These are phyloP conservation scores for Sclerotinia glacialis DNA, from an alignment of 2,329 filamentous ascomycete species.

Conservation along the genomic window DNA sequence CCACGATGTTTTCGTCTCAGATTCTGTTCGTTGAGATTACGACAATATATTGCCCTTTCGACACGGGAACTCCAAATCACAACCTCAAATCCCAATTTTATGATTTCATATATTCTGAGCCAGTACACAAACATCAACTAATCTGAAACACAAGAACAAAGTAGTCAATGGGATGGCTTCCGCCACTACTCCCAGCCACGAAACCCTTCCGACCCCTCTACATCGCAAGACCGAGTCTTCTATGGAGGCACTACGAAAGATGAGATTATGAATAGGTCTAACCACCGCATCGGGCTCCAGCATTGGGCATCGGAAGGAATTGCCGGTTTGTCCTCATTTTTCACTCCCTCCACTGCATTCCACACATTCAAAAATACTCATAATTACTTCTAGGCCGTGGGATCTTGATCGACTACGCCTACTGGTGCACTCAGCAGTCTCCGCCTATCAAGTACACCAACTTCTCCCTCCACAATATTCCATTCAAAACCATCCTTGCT, in stretches of 20 bases:
- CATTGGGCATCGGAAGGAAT: conserved; percentile 51
- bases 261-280: conserved; percentile 47
- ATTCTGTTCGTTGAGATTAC: neutral
- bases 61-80: neutral
- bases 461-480: conserved; percentile 44
- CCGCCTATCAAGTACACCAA: conserved; percentile 51
- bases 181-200: conserved; percentile 49
- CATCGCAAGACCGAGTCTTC: conserved; percentile 43
- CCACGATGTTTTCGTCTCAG: neutral
- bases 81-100: neutral
- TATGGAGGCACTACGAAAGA: conserved; percentile 48
- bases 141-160: conserved; percentile 41
- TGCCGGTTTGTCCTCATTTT: conserved; percentile 35
- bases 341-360: neutral
- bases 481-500: conserved; percentile 37
- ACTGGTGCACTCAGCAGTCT: conserved; percentile 55
- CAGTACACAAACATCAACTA: neutral
- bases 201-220: conserved; percentile 29
- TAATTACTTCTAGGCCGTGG: conserved; percentile 43
- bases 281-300: conserved; percentile 47
- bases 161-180: conserved; percentile 52
- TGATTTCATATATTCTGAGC: no score
- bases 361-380: neutral
- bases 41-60: neutral
- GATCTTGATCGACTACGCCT: conserved; percentile 50